Evolutionary conservation across 176 grass and related monocot species (phyloP).

Genomic region (Puccinellia tenuiflora): DNA sequence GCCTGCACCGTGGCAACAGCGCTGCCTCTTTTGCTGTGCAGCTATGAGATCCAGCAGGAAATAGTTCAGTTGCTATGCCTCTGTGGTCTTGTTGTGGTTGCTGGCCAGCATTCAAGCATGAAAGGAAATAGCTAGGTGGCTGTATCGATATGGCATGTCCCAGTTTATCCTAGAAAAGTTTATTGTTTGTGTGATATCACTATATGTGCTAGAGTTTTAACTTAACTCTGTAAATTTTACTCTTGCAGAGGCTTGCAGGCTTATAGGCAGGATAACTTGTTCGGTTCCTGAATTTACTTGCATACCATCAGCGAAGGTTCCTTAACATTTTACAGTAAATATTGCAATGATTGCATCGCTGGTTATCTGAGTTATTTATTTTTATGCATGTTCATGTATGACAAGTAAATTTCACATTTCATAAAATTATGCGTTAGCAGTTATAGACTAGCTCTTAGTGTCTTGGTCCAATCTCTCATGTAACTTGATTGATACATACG

Average conservation of each 20-base stretch:
- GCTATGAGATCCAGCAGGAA: background rate
- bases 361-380: conserved; percentile 2
- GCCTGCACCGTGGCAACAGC: background rate
- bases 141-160: background rate
- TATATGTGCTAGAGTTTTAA: conserved; percentile 6
- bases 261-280: conserved; percentile 63
- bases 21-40: background rate
- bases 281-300: conserved; percentile 96
- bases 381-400: background rate
- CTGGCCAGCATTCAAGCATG: background rate
- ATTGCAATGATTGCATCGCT: background rate
- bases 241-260: conserved; percentile 76
- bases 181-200: background rate
- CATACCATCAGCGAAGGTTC: conserved; percentile 79
- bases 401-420: conserved; percentile 18
- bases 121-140: background rate
- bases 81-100: background rate
- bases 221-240: conserved; percentile 12
- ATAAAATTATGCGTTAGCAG: background rate
- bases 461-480: background rate
- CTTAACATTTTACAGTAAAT: conserved; percentile 22
- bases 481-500: background rate
- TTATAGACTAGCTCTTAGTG: background rate
- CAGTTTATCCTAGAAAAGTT: background rate
- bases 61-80: background rate